Conservation (phyloP, 495 filamentous ascomycete genomes). For the Talaromyces nanjingensis region DNA sequence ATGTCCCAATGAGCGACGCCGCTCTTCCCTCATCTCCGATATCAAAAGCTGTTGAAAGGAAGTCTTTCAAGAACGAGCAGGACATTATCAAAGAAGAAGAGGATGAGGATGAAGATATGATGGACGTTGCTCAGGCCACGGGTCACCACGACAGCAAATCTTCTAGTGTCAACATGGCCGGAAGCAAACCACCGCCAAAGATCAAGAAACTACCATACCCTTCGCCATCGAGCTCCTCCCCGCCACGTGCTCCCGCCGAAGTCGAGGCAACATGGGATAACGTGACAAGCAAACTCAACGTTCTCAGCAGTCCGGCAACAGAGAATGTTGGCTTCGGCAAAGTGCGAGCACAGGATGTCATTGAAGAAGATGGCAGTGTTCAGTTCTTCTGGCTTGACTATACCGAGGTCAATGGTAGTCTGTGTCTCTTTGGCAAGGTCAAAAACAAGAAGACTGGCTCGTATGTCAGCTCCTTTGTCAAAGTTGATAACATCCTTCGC, state of each 20-base stretch:
- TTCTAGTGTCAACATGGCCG: constrained; percentile 77
- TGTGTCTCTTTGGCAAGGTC: constrained; percentile 95
- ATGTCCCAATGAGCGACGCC: constrained; percentile 76
- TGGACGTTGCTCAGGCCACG: constrained; percentile 76
- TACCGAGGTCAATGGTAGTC: constrained; percentile 82
- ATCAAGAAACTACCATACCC: constrained; percentile 59
- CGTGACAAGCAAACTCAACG: constrained; percentile 78
- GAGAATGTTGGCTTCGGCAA: constrained; percentile 67
- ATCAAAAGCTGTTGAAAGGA: constrained; percentile 70
- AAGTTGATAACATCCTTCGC: constrained; percentile 87
- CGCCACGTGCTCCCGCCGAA: constrained; percentile 50
- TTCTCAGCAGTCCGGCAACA: constrained; percentile 63
- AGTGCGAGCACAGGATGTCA: constrained; percentile 66
- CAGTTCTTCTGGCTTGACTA: constrained; percentile 98
- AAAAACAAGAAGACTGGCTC: constrained; percentile 74
- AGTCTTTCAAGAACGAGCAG: constrained; percentile 55
- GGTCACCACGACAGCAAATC: constrained; percentile 54
- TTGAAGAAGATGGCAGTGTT: constrained; percentile 86
- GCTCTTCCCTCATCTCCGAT: constrained; percentile 75
- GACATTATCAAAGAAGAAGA: constrained; percentile 43
- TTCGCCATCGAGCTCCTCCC: constrained; percentile 70
- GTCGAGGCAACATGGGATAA: constrained; percentile 90
- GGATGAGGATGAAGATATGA: constrained; percentile 72
- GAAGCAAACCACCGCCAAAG: constrained; percentile 72
- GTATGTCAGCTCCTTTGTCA: constrained; percentile 89